These are phyloP conservation scores for Liquidambar formosana DNA, from an alignment of 164 flowering plant genomes.

Conservation along the genomic window DNA sequence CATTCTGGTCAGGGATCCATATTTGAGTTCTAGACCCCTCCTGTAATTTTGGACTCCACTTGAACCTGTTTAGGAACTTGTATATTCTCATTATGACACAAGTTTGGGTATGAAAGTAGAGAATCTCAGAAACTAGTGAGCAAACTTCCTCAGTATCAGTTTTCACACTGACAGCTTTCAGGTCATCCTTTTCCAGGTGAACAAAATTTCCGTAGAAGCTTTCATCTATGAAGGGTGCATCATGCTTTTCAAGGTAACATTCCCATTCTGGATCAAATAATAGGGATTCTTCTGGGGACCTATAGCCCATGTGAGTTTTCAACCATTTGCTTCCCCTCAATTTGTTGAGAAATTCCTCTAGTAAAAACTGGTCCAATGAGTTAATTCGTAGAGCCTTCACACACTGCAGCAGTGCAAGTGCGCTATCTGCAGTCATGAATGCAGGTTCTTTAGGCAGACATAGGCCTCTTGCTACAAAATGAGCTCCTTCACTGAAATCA, in stretches of 20 bases:
- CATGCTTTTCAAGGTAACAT: constrained; percentile 5
- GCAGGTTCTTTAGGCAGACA: constrained; percentile 11
- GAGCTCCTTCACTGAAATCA: constrained; percentile 21
- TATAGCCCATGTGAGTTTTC: constrained; percentile 24
- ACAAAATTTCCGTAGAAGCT: constrained; percentile 5
- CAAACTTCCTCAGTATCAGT: constrained; percentile 9
- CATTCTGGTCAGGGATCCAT: constrained; percentile 13
- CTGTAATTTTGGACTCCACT: constrained; percentile 5
- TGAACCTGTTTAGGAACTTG: constrained; percentile 11
- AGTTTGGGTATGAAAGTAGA: constrained; percentile 1
- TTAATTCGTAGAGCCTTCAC: background rate
- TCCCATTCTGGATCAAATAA: constrained; percentile 20
- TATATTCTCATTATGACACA: constrained; percentile 15
- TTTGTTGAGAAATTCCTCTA: background rate
- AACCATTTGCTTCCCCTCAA: constrained; percentile 17
- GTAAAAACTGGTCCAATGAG: background rate
- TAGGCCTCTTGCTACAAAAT: constrained; percentile 22
- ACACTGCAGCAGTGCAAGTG: constrained; percentile 20
- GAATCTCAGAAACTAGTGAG: constrained; percentile 1
- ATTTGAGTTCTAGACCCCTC: constrained; percentile 5
- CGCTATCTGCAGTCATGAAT: constrained; percentile 5
- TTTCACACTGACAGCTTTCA: constrained; percentile 19
- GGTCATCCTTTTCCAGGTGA: background rate
- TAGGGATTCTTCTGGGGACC: constrained; percentile 14
- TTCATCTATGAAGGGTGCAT: constrained; percentile 25